Evolutionary conservation across 2,329 filamentous ascomycete species (phyloP), one percentile per base, ranked within the genome.

Genomic region (Sporothrix pseudoabietina): DNA sequence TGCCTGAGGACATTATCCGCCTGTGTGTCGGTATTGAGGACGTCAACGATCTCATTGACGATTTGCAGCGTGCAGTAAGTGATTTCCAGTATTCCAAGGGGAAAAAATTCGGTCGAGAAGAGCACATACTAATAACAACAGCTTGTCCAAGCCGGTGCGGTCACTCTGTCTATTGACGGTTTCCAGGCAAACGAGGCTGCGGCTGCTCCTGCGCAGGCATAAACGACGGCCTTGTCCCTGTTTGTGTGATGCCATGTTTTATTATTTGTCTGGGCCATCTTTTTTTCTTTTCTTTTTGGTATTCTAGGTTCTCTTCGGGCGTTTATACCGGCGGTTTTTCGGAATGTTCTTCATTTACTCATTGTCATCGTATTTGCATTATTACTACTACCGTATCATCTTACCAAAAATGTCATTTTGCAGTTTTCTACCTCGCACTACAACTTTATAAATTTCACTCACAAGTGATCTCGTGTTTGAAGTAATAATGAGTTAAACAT

Each of bases 21-120:
- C 83, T 99, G 72, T 99, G 96, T 80, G 94, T 99, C 61, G 96
- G 96, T 63, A 99, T 99, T 79, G 96, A 99, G 82, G 96, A 99
- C 82, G 89, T 87, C 3, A 89, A 94, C 77, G 96, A 99, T 84
- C 81, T 99, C 78, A 93, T 98, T 79, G 95, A 98, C 79, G 96
- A 99, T 82, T 84, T 99, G 74, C 92, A 91, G 75, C 90, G 94
- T 78, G 96, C 96, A 78, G 94, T 97, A 89, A 87, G 93, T 90
- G 49, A 39, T 4, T 47, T 9, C 30, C 19, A 39, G 41, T 35
- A 35, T 35, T 3, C 35, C 35, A 35, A 35, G n/a, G n/a, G n/a
- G n/a, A n/a, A n/a, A n/a, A n/a, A n/a, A n/a, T 12, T 35, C 39
- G 9, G n/a, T 47, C 41, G 19, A 16, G 32, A 6, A 26, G n/a